Conservation (phyloP, 352 stramenopile genomes). For the Globisporangium camurandrum region DNA sequence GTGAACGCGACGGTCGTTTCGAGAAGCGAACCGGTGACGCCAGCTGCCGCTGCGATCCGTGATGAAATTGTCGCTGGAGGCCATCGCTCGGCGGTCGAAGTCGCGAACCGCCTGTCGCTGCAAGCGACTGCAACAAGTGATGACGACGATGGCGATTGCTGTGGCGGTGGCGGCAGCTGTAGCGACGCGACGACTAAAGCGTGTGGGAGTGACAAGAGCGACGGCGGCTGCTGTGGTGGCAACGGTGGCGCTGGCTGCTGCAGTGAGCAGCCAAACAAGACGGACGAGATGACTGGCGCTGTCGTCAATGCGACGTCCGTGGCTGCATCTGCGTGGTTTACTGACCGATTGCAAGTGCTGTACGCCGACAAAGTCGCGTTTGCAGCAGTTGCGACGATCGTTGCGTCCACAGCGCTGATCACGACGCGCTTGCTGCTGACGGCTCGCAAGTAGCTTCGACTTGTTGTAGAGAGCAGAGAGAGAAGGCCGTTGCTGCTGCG, state of each 20-base stretch:
- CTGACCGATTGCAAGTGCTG: constrained; percentile 16
- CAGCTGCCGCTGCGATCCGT: constrained; percentile 37
- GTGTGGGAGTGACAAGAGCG: constrained; percentile 14
- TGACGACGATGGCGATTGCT: constrained; percentile 13
- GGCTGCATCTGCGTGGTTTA: background rate
- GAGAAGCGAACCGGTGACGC: constrained; percentile 42
- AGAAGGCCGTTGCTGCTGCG: too few relatives aligned
- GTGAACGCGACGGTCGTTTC: constrained; percentile 57
- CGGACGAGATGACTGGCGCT: too few relatives aligned
- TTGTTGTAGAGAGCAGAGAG: background rate
- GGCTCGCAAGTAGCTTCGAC: constrained; percentile 21
- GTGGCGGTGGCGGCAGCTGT: constrained; percentile 19
- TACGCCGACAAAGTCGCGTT: constrained; percentile 52
- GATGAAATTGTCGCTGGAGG: constrained; percentile 39
- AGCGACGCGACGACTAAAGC: constrained; percentile 14
- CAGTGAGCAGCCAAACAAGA: too few relatives aligned
- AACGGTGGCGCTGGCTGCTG: constrained; percentile 4
- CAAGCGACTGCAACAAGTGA: constrained; percentile 16
- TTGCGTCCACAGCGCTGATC: constrained; percentile 45
- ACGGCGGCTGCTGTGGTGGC: constrained; percentile 12
- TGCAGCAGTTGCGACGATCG: constrained; percentile 32
- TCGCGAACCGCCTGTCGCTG: constrained; percentile 23
- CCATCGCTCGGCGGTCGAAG: constrained; percentile 20
- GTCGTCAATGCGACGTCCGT: background rate
- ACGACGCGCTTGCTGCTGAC: constrained; percentile 35